A percentile compares a stretch with the other conserved stretches of the same genome.
phyloP scores from a whole-genome alignment of 2,329 filamentous ascomycete species.

The Akanthomyces uredinophilus region DNA sequence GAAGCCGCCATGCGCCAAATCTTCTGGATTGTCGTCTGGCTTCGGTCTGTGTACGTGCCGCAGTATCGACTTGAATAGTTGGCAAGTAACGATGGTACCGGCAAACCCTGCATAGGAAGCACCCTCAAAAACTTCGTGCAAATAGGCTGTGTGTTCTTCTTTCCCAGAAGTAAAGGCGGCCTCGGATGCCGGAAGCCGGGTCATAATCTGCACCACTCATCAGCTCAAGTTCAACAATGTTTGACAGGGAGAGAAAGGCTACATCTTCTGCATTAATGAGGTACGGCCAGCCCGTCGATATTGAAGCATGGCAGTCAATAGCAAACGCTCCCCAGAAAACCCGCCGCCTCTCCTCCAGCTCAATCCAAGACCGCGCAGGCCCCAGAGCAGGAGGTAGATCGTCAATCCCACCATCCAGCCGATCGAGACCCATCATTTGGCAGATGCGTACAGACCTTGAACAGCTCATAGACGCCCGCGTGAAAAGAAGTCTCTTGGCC shows the following conservation, averaged over 20 bases:
- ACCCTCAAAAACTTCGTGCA: slow-evolving; percentile 61
- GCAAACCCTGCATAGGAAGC: slow-evolving; percentile 65
- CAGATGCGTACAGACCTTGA: slow-evolving; percentile 65
- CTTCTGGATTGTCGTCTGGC: slow-evolving; percentile 64
- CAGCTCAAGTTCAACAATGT: not conserved
- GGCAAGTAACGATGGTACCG: slow-evolving; percentile 66
- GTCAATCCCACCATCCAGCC: slow-evolving; percentile 60
- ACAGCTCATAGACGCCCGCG: slow-evolving; percentile 76
- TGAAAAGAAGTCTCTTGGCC: slow-evolving; percentile 80
- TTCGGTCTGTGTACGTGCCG: slow-evolving; percentile 72
- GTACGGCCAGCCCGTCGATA: slow-evolving; percentile 88
- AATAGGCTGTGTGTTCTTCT: slow-evolving; percentile 55
- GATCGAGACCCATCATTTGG: slow-evolving; percentile 81
- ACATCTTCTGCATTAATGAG: slow-evolving; percentile 68
- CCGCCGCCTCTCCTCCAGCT: slow-evolving; percentile 68
- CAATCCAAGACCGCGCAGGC: slow-evolving; percentile 73
- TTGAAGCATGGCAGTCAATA: slow-evolving; percentile 77
- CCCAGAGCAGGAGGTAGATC: slow-evolving; percentile 70
- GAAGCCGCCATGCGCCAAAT: slow-evolving; percentile 69
- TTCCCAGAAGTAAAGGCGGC: slow-evolving; percentile 66
- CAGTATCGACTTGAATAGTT: slow-evolving; percentile 76
- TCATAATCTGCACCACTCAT: slow-evolving; percentile 52
- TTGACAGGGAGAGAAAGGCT: slow-evolving; percentile 16
- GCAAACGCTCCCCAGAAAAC: slow-evolving; percentile 84
- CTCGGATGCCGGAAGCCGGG: slow-evolving; percentile 75